phyloP scores from a whole-genome alignment of 1,284 basidiomycete genomes.

The Heterobasidion parviporum region DNA sequence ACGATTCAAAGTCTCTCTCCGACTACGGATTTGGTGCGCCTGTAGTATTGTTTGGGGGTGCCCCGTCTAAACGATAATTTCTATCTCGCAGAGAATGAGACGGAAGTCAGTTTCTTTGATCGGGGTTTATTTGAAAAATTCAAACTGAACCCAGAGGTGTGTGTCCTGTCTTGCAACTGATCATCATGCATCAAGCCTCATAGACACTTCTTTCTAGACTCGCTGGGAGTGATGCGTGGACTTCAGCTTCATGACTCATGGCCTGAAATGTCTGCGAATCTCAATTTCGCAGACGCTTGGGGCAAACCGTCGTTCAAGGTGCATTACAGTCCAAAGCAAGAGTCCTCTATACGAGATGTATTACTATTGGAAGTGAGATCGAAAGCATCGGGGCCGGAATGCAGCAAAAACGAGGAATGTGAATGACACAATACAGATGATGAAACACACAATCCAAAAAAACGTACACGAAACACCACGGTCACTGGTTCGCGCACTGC shows the following conservation, averaged over 20 bases:
- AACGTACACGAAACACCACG: not conserved
- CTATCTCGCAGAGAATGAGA: conserved; percentile 74
- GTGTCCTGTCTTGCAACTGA: not conserved
- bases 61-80: not conserved
- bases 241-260: too few species aligned
- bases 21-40: conserved; percentile 70
- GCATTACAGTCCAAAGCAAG: not conserved
- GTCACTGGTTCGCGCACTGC: conserved; percentile 78
- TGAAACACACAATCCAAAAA: not conserved
- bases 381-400: not conserved
- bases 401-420: not conserved
- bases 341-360: not conserved
- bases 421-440: not conserved
- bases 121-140: conserved; percentile 69
- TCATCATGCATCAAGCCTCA: not conserved
- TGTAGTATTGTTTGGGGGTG: conserved; percentile 5
- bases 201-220: too few species aligned
- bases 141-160: conserved; percentile 74
- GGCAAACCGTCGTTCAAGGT: too few species aligned
- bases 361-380: not conserved
- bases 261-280: too few species aligned
- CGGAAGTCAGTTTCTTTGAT: conserved; percentile 89
- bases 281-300: too few species aligned
- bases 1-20: conserved; percentile 56
- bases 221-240: too few species aligned